These are phyloP conservation scores for Fusarium tjaetaba DNA, from an alignment of 2,329 filamentous ascomycete genomes.

Conservation along the genomic window DNA sequence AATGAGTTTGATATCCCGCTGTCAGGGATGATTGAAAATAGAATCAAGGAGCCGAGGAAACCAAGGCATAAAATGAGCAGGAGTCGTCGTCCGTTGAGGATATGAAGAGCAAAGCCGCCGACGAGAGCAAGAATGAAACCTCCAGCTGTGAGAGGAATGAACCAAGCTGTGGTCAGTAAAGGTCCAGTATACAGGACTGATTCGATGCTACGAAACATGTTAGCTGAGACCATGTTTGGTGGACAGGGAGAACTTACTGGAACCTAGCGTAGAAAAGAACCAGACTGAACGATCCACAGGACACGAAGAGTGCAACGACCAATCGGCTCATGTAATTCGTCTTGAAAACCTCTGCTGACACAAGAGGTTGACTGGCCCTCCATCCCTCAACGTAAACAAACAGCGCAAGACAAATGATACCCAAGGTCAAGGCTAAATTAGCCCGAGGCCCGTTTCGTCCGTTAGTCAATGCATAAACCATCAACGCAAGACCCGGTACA, in stretches of 20 bases:
- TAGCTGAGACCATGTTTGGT: neutral
- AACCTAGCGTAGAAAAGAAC: slow-evolving; percentile 76
- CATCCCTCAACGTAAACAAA: slow-evolving; percentile 79
- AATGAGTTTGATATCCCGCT: slow-evolving; percentile 50
- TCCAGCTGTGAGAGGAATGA: slow-evolving; percentile 72
- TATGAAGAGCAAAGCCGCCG: slow-evolving; percentile 74
- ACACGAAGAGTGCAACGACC: slow-evolving; percentile 68
- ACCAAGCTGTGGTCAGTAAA: slow-evolving; percentile 74
- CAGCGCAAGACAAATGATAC: slow-evolving; percentile 65
- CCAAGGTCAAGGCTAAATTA: slow-evolving; percentile 70
- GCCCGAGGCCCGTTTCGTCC: slow-evolving; percentile 73
- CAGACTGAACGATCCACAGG: slow-evolving; percentile 75
- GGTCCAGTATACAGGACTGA: slow-evolving; percentile 67
- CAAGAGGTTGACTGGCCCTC: slow-evolving; percentile 72
- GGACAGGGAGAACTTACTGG: slow-evolving; percentile 57
- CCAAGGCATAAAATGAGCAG: slow-evolving; percentile 70
- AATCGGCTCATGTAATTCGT: slow-evolving; percentile 75
- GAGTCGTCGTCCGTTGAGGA: slow-evolving; percentile 70
- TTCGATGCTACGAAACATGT: slow-evolving; percentile 59
- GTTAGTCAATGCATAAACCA: slow-evolving; percentile 81
- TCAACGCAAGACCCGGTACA: slow-evolving; percentile 71
- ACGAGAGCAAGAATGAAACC: slow-evolving; percentile 71
- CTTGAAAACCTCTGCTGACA: slow-evolving; percentile 75
- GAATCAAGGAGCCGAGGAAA: slow-evolving; percentile 65
- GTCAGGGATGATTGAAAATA: slow-evolving; percentile 72